Evolutionary conservation across 768 basidiomycete genomes (phyloP), one percentile per base, ranked within the genome.

Genomic region (Asterophora lycoperdoides): DNA sequence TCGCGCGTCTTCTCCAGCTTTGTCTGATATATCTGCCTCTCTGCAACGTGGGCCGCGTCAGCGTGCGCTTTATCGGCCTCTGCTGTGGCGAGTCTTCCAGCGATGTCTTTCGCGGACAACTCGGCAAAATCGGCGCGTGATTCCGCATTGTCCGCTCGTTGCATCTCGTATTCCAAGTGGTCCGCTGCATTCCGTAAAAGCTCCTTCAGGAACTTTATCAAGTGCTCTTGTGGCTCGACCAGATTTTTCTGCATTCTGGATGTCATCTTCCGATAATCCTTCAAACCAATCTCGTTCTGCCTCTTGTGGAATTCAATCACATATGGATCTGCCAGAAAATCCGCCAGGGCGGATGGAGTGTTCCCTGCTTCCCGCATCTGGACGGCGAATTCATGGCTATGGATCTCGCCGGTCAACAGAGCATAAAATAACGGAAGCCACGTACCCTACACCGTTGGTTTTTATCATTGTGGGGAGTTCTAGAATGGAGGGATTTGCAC

Each of bases 81-180:
- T 3, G 73, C 70, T 17, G 60, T 61, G 8, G 64, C 64, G 4
- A 73, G 63, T 23, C 72, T 69, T 7, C 62, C 57, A 11, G 64
- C 50, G 14, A 72, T 57, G 32, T 79, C 76, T 39, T 63, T 72
- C 43, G 72, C 72, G 43, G 68, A 66, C n/a, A 62, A 57, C 62
- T 83, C 81, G 23, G 81, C 74, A 38, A 66, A 69, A 41, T 75
- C 74, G 37, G 78, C 81, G 35, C 80, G 74, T 34, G 67, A 54
- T 30, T 72, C 72, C 0, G 77, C 76, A 32, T 75, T 70, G 38
- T 77, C 76, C n/a, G 75, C 79, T 40, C 78, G 68, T 20, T 73
- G 72, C 45, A 72, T 76, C 66, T 83, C 82, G 40, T 72, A 66
- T 57, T 83, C 78, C 33, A 86, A 68, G 41, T 74, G 71, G 44